Base-by-base conservation (phyloP, 2,329 filamentous ascomycete genomes). In the Cercospora janseana region DNA sequence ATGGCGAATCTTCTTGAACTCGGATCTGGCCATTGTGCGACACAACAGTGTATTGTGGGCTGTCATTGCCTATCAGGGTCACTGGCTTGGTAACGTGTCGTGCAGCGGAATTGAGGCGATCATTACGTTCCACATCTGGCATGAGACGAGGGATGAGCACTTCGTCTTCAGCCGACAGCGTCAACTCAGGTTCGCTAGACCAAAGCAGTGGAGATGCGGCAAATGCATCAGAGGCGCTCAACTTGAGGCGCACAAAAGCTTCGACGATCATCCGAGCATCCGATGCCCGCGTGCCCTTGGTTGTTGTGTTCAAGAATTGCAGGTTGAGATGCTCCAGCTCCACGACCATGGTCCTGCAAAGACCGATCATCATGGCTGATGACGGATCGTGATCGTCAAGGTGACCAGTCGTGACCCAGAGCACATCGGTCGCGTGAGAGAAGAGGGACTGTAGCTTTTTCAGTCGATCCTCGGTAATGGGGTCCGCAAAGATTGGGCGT, bases 61-160 rank as follows among this genome's bases (percentile, higher is more conserved):
- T 40, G 16, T 15, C 16, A 29, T 31, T 23, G 10, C 47, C 54
- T 10, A 16, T 32, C 10, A 43, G 24, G 3, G 16, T 35, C 12
- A 57, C 49, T 26, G 42, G 9, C 35, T 53, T 56, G 38, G 42
- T 51, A 27, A 62, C 60, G 13, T 46, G 43, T 8, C 62, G 60
- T 27, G 52, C 52, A 24, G 54, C 51, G 9, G 63, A 60, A 32
- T 65, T 65, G 28, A 59, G 59, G 3, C 63, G 58, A 15, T 59
- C 49, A 42, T 66, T 64, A 16, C 34, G 57, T 43, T 56, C 55
- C 31, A 15, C 6, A 34, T 59, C 53, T 41, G 55, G 59, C 38
- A 50, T 47, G 9, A 61, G 27, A 23, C 59, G 58, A 15, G 58
- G 56, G 21, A 61, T 55, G 13, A 59, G 21, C 10, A 54, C 15